phyloP scores from a whole-genome alignment of 805 yeast genomes.

The Starmerella potacharoeniae region DNA sequence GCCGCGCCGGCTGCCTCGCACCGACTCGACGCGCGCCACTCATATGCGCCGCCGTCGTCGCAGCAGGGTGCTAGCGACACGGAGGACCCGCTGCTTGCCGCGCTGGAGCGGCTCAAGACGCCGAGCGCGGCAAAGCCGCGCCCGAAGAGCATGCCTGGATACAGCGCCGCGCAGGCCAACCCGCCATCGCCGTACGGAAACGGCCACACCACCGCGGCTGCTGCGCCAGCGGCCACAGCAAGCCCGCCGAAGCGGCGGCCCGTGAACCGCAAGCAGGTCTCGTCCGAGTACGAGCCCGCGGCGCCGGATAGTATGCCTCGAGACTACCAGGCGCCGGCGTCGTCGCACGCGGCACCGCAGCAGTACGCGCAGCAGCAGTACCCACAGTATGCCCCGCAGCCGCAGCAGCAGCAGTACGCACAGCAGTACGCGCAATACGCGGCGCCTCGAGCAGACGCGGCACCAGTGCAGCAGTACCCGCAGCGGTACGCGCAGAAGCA shows the following conservation, averaged over 20 bases:
- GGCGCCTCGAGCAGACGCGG: background rate
- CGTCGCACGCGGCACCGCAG: background rate
- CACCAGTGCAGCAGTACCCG: slow-evolving; percentile 6
- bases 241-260: slow-evolving; percentile 1
- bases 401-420: background rate
- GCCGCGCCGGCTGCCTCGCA: slow-evolving; percentile 4
- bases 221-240: background rate
- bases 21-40: background rate
- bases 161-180: background rate
- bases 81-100: slow-evolving; percentile 45
- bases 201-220: slow-evolving; percentile 1
- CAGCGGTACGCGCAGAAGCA: background rate
- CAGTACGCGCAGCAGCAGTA: background rate
- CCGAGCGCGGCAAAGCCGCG: slow-evolving; percentile 17
- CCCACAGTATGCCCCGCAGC: background rate
- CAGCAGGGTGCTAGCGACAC: background rate
- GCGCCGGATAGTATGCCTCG: background rate
- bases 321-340: background rate
- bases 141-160: slow-evolving; percentile 3
- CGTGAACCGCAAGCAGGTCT: slow-evolving; percentile 4
- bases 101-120: slow-evolving; percentile 36
- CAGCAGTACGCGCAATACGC: background rate
- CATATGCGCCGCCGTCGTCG: background rate
- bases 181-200: slow-evolving; percentile 12
- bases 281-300: background rate